Conservation (phyloP, 148 eudicot species). For the Camellia lanceoleosa region DNA sequence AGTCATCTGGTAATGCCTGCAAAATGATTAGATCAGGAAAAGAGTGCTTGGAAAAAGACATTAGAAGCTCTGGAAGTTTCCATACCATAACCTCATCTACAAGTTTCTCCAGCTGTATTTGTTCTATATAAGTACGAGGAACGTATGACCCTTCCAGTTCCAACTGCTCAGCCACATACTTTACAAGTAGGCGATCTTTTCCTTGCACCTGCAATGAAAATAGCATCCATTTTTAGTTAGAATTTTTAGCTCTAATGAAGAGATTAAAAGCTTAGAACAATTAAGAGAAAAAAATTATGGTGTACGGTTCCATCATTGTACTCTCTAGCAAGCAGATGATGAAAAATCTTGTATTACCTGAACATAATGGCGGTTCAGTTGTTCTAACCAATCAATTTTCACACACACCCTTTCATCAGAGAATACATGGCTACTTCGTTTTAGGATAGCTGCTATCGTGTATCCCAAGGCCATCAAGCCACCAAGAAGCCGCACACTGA, state of each 20-base stretch:
- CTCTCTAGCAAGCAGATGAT: not conserved
- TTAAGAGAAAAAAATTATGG: not conserved
- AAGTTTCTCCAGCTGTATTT: slow-evolving; percentile 92
- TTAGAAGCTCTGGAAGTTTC: slow-evolving; percentile 2
- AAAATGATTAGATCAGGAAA: slow-evolving; percentile 12
- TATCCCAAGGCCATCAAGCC: slow-evolving; percentile 97
- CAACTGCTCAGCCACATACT: slow-evolving; percentile 69
- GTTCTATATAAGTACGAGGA: slow-evolving; percentile 92
- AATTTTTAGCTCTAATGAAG: not conserved
- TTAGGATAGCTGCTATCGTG: slow-evolving; percentile 88
- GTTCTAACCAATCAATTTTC: slow-evolving; percentile 90
- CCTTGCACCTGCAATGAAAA: slow-evolving; percentile 69
- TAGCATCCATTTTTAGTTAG: not conserved
- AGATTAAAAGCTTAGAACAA: too few species aligned
- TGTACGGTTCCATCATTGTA: not conserved
- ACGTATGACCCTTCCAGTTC: slow-evolving; percentile 86
- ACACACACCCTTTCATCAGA: slow-evolving; percentile 75
- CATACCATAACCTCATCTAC: slow-evolving; percentile 94
- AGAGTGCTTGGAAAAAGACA: not conserved
- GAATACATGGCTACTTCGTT: slow-evolving; percentile 85
- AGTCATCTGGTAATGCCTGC: slow-evolving; percentile 89
- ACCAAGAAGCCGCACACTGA: slow-evolving; percentile 94
- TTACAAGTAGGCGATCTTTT: slow-evolving; percentile 71
- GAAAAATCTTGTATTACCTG: slow-evolving; percentile 51
- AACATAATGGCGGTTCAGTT: slow-evolving; percentile 72